phyloP scores from a whole-genome alignment of 2,329 filamentous ascomycete species.

The Fonsecaea monophora region DNA sequence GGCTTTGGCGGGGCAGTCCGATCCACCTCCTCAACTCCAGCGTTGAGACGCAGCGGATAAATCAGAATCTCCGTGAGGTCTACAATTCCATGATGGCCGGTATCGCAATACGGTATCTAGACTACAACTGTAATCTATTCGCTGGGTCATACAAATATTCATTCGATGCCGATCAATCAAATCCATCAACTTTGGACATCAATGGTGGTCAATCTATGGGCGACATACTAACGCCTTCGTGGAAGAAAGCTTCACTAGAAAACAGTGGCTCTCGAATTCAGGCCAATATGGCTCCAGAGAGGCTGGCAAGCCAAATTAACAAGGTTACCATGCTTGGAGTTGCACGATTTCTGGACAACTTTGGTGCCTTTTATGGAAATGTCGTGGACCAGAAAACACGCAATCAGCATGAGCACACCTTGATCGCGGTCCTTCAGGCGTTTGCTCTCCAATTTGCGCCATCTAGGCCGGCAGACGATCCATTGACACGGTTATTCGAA shows the following conservation, averaged over 20 bases:
- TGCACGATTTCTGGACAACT: constrained; percentile 32
- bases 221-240: constrained; percentile 10
- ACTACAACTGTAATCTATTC: constrained; percentile 31
- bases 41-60: constrained; percentile 24
- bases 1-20: constrained; percentile 26
- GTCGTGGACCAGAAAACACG: constrained; percentile 23
- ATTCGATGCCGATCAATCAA: constrained; percentile 22
- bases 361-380: constrained; percentile 29
- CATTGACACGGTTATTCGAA: constrained; percentile 3
- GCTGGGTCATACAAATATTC: constrained; percentile 30
- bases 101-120: constrained; percentile 30
- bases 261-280: not conserved
- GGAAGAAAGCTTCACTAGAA: constrained; percentile 12
- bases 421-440: constrained; percentile 28
- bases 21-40: constrained; percentile 32
- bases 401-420: constrained; percentile 23
- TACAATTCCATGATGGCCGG: constrained; percentile 32
- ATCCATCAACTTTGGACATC: not conserved
- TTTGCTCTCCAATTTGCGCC: constrained; percentile 29
- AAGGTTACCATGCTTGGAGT: constrained; percentile 31
- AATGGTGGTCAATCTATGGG: not conserved
- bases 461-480: constrained; percentile 10
- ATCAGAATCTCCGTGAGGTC: constrained; percentile 27
- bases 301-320: constrained; percentile 20
- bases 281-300: constrained; percentile 11